These are phyloP conservation scores for Neopestalotiopsis clavispora DNA, from an alignment of 2,329 filamentous ascomycete species.

Conservation along the genomic window DNA sequence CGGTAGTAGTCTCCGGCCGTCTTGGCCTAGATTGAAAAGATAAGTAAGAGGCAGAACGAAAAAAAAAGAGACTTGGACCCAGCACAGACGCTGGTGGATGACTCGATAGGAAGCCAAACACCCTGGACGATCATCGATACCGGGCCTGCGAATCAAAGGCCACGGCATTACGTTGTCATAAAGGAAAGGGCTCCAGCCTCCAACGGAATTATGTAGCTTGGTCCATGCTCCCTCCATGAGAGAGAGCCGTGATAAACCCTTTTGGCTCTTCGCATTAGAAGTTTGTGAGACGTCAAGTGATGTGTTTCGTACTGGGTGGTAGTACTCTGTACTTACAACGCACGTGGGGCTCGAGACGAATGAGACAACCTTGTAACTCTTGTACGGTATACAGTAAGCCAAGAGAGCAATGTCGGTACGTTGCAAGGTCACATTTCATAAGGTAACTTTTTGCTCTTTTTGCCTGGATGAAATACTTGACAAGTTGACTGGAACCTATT, in stretches of 20 bases:
- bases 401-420: neutral
- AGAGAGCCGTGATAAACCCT: neutral
- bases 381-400: neutral
- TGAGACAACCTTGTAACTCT: neutral
- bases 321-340: conserved; percentile 5
- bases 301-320: neutral
- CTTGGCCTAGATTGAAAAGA: conserved; percentile 5
- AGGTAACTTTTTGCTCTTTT: neutral
- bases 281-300: conserved; percentile 8
- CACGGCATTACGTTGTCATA: neutral
- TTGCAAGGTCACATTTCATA: neutral
- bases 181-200: neutral
- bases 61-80: neutral
- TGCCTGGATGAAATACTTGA: neutral
- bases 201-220: neutral
- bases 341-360: conserved; percentile 1
- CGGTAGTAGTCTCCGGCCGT: neutral
- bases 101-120: conserved; percentile 13
- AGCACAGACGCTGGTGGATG: neutral
- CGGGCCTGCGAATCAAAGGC: neutral
- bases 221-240: neutral
- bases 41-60: conserved; percentile 2
- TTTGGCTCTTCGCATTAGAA: neutral
- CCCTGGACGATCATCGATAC: neutral
- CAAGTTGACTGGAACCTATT: too few species aligned